A percentile compares a stretch with the other conserved stretches of the same genome.
Evolutionary conservation across 2,329 filamentous ascomycete genomes (phyloP).

Genomic region (Biscogniauxia mediterranea): DNA sequence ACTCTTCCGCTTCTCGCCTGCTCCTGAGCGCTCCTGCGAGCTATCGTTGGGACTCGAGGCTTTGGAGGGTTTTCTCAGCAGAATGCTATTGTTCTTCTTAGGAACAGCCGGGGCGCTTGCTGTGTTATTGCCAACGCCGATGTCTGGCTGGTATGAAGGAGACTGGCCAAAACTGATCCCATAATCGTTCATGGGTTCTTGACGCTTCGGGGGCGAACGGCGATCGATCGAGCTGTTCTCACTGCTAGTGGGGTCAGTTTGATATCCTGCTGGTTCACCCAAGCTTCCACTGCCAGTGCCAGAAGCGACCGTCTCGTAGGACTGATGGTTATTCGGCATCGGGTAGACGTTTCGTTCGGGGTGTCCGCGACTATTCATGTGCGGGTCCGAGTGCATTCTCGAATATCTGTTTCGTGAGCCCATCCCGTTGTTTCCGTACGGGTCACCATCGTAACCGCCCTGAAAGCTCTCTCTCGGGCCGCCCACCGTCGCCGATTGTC

Average conservation of each 20-base stretch:
- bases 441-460: slow-evolving; percentile 37
- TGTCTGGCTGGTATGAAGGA: slow-evolving; percentile 41
- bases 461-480: slow-evolving; percentile 41
- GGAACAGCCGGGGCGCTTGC: slow-evolving; percentile 31
- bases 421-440: slow-evolving; percentile 36
- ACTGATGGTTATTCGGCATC: slow-evolving; percentile 67
- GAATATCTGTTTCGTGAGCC: slow-evolving; percentile 34
- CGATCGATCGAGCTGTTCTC: slow-evolving; percentile 91
- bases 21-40: slow-evolving; percentile 32
- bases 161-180: slow-evolving; percentile 57
- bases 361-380: slow-evolving; percentile 39
- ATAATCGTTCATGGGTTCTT: slow-evolving; percentile 60
- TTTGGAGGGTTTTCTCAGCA: slow-evolving; percentile 30
- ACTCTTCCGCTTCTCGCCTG: slow-evolving; percentile 76
- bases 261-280: slow-evolving; percentile 73
- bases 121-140: slow-evolving; percentile 27
- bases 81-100: slow-evolving; percentile 30
- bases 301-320: slow-evolving; percentile 83
- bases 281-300: slow-evolving; percentile 69
- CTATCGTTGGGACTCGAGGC: slow-evolving; percentile 18
- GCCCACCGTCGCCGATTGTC: slow-evolving; percentile 30
- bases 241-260: slow-evolving; percentile 82
- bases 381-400: slow-evolving; percentile 47
- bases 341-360: slow-evolving; percentile 49
- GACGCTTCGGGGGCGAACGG: slow-evolving; percentile 54